Evolutionary conservation across 169 alveolate genomes (phyloP).

Genomic region (Amoebophrya sp.): DNA sequence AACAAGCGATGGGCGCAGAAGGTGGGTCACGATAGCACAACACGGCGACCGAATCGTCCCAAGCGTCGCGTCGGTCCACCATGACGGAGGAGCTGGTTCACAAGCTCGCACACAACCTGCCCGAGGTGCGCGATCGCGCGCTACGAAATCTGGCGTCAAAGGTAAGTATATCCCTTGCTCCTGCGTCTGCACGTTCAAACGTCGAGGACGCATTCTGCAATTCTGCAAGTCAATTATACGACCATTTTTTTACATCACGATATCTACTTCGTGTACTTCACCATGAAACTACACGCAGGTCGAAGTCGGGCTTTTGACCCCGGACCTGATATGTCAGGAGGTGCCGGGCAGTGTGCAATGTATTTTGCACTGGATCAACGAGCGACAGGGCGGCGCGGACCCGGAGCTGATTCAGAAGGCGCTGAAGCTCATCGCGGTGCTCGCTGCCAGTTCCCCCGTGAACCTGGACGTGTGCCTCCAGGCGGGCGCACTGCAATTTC

Average conservation of each 20-base stretch:
- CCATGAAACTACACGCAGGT: too few relatives aligned
- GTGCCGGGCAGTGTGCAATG: not conserved
- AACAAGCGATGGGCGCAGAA: too few relatives aligned
- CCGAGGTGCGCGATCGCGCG: not conserved
- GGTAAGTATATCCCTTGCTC: too few relatives aligned
- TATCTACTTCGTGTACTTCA: too few relatives aligned
- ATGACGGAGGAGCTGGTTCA: not conserved
- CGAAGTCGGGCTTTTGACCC: not conserved
- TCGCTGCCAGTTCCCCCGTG: not conserved
- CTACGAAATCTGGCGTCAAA: not conserved
- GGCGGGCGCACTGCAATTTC: not conserved
- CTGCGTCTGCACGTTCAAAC: too few relatives aligned
- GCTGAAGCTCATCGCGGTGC: not conserved
- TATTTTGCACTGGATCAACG: not conserved
- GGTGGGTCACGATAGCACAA: not conserved
- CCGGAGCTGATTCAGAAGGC: not conserved
- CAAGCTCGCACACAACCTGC: not conserved
- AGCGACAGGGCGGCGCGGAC: not conserved
- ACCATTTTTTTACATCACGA: too few relatives aligned
- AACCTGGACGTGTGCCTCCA: not conserved
- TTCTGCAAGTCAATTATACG: too few relatives aligned
- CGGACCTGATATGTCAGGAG: not conserved
- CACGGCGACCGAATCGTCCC: not conserved
- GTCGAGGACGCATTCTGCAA: too few relatives aligned
- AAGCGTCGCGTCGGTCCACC: too few relatives aligned